phyloP scores from a whole-genome alignment of 1,139 yeast species.

The Taphrina sp. region DNA sequence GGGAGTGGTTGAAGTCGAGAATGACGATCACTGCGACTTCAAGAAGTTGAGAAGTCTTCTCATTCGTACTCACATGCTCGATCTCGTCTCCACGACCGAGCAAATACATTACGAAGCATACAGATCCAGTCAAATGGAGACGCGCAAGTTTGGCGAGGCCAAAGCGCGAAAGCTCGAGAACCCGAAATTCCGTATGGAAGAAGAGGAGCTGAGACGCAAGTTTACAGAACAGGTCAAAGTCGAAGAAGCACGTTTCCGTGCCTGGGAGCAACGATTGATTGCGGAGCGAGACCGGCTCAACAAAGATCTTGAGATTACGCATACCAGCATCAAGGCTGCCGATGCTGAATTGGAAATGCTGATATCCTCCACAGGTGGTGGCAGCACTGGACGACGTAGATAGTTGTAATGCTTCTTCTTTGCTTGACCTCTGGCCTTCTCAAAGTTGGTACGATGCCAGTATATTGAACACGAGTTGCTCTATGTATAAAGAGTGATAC shows the following conservation, averaged over 20 bases:
- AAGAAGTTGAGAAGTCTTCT: conserved; percentile 82
- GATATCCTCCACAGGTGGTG: conserved; percentile 4
- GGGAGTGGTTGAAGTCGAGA: conserved; percentile 97
- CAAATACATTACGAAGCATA: conserved; percentile 88
- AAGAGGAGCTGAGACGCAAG: conserved; percentile 86
- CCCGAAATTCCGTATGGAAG: conserved; percentile 94
- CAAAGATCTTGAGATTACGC: conserved; percentile 89
- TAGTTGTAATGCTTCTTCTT: too few species aligned
- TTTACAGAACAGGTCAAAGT: conserved; percentile 98
- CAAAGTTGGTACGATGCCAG: too few species aligned
- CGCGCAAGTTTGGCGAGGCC: conserved; percentile 53
- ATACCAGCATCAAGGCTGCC: conserved; percentile 41
- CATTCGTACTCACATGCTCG: conserved; percentile 91
- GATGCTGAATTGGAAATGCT: conserved; percentile 30
- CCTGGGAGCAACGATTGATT: conserved; percentile 96
- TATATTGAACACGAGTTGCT: too few species aligned
- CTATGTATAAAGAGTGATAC: too few species aligned
- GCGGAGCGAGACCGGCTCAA: conserved; percentile 92
- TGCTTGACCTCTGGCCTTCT: too few species aligned
- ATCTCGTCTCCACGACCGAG: conserved; percentile 81
- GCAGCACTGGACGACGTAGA: conserved; percentile 29
- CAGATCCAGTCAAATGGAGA: conserved; percentile 76
- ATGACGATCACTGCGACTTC: conserved; percentile 93
- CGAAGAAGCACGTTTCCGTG: conserved; percentile 95
- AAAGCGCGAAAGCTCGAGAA: conserved; percentile 54